A percentile compares a stretch with the other conserved stretches of the same genome.
phyloP scores from a whole-genome alignment of 106 monocot genomes.

The Narthecium ossifragum region DNA sequence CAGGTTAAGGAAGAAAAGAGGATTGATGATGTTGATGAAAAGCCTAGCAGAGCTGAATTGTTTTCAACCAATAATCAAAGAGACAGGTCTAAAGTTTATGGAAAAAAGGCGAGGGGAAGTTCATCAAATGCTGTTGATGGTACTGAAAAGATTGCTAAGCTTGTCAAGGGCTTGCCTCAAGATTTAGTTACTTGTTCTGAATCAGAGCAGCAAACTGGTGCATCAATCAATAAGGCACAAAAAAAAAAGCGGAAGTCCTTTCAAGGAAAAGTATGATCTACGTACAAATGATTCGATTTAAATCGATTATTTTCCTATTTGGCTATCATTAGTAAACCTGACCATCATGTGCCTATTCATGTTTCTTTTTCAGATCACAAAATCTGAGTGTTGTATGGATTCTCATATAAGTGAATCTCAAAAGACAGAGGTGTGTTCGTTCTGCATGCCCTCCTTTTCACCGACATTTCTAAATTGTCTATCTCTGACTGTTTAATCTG shows the following conservation, averaged over 20 bases:
- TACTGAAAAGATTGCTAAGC: slow-evolving; percentile 44
- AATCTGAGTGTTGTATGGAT: slow-evolving; percentile 31
- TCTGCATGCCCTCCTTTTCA: neutral
- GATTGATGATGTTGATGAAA: slow-evolving; percentile 39
- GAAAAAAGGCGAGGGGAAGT: slow-evolving; percentile 39
- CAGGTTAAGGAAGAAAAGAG: slow-evolving; percentile 79
- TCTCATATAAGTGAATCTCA: slow-evolving; percentile 25
- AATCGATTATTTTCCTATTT: neutral
- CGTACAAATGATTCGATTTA: neutral
- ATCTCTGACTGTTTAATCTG: too few relatives aligned
- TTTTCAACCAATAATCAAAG: slow-evolving; percentile 23
- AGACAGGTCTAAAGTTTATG: slow-evolving; percentile 36
- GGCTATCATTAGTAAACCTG: too few relatives aligned
- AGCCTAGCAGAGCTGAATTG: slow-evolving; percentile 36
- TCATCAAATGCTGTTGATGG: slow-evolving; percentile 22
- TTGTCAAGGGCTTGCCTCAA: slow-evolving; percentile 23
- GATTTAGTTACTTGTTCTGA: slow-evolving; percentile 44
- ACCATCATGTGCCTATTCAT: neutral
- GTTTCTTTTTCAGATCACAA: slow-evolving; percentile 32
- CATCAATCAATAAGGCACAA: slow-evolving; percentile 25
- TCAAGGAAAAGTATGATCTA: slow-evolving; percentile 38
- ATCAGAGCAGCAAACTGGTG: slow-evolving; percentile 31
- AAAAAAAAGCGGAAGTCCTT: slow-evolving; percentile 55
- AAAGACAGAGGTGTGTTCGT: slow-evolving; percentile 45
- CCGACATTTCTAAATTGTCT: too few relatives aligned